These are phyloP conservation scores for Volvox africanus DNA, from an alignment of 139 green algal species.

Conservation along the genomic window DNA sequence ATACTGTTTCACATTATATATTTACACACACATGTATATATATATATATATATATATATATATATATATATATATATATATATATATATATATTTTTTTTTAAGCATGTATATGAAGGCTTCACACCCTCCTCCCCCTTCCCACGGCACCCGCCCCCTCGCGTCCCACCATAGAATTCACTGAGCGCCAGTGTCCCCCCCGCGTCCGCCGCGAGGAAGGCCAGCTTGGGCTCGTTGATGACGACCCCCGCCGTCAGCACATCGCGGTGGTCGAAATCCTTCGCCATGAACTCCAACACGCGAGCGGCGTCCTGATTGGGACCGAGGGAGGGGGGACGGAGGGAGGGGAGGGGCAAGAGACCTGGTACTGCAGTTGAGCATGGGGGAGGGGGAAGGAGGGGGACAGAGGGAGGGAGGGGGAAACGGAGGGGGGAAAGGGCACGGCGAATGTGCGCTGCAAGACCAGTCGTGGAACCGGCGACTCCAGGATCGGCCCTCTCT, in stretches of 20 bases:
- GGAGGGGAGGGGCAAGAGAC: background rate
- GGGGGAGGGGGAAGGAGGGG: background rate
- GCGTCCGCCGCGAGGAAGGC: slow-evolving; percentile 53
- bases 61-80: too few species aligned
- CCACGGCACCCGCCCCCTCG: background rate
- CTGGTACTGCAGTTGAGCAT: background rate
- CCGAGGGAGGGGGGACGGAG: background rate
- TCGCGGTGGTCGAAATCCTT: slow-evolving; percentile 81
- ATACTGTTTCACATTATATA: background rate
- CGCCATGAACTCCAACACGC: slow-evolving; percentile 45
- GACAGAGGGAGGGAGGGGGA: background rate
- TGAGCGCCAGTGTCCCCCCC: slow-evolving; percentile 46
- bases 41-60: too few species aligned
- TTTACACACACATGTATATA: background rate
- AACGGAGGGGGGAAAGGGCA: background rate
- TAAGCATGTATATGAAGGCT: too few species aligned
- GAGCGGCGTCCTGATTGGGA: background rate
- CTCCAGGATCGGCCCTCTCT: too few species aligned
- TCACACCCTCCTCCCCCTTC: background rate
- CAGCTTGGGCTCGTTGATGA: slow-evolving; percentile 79
- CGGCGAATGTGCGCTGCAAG: background rate
- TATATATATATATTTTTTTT: too few species aligned
- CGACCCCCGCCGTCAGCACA: slow-evolving; percentile 72
- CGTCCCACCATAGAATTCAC: slow-evolving; percentile 47
- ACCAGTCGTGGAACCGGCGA: too few species aligned